Evolutionary conservation across 2,329 filamentous ascomycete genomes (phyloP).

Genomic region (Aspergillus ruber): DNA sequence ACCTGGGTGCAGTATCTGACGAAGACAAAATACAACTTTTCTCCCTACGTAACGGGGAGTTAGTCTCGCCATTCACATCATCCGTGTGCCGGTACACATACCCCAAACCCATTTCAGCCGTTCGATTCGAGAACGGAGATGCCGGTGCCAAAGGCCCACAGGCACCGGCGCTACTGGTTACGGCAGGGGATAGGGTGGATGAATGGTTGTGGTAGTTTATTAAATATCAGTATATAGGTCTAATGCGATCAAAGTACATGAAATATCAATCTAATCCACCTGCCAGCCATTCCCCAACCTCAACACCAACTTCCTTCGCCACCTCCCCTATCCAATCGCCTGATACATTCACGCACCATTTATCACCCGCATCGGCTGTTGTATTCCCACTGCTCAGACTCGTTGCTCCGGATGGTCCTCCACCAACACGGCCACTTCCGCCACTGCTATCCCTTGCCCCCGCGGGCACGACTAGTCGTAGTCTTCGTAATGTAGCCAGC

Average conservation of each 20-base stretch:
- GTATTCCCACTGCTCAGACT: constrained; percentile 29
- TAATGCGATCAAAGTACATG: background rate
- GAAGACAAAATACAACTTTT: constrained; percentile 30
- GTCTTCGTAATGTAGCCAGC: constrained; percentile 40
- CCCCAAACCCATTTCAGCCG: constrained; percentile 16
- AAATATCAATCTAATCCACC: constrained; percentile 29
- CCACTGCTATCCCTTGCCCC: constrained; percentile 27
- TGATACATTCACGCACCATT: constrained; percentile 44
- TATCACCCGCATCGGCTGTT: constrained; percentile 36
- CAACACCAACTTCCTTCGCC: constrained; percentile 39
- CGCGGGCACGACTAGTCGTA: constrained; percentile 41
- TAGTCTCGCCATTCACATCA: constrained; percentile 16
- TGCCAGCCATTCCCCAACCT: constrained; percentile 40
- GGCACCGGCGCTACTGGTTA: constrained; percentile 30
- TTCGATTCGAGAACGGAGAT: constrained; percentile 29
- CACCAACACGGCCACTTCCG: constrained; percentile 13
- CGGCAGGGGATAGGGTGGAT: constrained; percentile 25
- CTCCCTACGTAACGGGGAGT: constrained; percentile 31
- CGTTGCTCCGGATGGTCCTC: constrained; percentile 16
- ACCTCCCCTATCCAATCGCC: constrained; percentile 42
- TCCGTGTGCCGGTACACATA: constrained; percentile 22
- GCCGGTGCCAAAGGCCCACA: constrained; percentile 19
- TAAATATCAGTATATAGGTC: background rate
- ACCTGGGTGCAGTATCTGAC: constrained; percentile 22
- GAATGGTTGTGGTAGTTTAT: constrained; percentile 32